phyloP scores from a whole-genome alignment of 2,329 filamentous ascomycete genomes.

The Neurospora crassa region DNA sequence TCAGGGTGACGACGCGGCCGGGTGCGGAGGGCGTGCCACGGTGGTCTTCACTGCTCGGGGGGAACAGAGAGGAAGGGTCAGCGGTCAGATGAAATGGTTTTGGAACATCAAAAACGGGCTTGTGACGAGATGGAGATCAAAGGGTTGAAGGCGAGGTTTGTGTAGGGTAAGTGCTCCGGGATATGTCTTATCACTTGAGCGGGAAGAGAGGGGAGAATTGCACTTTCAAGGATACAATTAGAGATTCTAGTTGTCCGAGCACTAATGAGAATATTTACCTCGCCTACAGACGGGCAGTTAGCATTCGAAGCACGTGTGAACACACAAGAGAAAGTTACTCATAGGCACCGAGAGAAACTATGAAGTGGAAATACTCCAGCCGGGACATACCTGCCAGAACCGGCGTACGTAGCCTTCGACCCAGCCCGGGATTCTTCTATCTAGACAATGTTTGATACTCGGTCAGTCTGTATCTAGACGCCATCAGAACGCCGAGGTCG shows the following conservation, averaged over 20 bases:
- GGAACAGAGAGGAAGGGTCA: constrained; percentile 1
- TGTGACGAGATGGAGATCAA: not conserved
- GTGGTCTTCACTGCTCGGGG: constrained; percentile 68
- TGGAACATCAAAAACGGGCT: not conserved
- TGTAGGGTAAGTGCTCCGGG: constrained; percentile 3
- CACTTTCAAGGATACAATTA: not conserved
- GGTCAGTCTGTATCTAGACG: not conserved
- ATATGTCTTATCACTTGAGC: not conserved
- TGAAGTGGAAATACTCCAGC: not conserved
- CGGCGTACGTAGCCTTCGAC: constrained; percentile 88
- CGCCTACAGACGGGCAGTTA: not conserved
- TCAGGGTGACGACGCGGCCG: constrained; percentile 87
- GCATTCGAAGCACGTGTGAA: not conserved
- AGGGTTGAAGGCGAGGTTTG: not conserved
- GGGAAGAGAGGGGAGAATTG: not conserved
- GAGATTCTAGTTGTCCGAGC: not conserved
- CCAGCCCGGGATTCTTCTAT: constrained; percentile 77
- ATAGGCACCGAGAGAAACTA: not conserved
- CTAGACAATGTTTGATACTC: constrained; percentile 32
- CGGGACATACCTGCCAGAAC: constrained; percentile 78
- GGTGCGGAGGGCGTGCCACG: constrained; percentile 81
- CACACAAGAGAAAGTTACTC: not conserved
- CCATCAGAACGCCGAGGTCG: not conserved
- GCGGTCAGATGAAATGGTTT: not conserved
- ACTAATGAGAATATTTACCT: not conserved